Conservation (phyloP, 2,329 filamentous ascomycete species). For the Paecilomyces formosus region DNA sequence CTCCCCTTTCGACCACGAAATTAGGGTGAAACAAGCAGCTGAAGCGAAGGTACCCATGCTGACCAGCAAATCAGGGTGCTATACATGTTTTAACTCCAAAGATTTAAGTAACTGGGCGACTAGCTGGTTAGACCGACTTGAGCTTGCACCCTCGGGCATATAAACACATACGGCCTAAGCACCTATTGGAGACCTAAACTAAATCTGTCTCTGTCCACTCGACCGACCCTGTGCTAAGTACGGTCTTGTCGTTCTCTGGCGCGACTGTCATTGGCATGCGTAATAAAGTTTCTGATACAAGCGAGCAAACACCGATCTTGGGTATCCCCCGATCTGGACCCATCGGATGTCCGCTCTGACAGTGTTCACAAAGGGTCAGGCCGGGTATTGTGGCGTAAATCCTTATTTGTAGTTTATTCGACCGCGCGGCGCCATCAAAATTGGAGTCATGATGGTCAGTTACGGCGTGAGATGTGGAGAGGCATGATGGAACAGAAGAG, state of each 20-base stretch:
- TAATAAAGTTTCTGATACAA: background rate
- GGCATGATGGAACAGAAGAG: background rate
- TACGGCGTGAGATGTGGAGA: background rate
- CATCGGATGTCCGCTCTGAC: background rate
- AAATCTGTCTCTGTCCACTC: background rate
- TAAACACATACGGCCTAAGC: background rate
- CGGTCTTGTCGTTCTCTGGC: background rate
- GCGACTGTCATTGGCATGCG: background rate
- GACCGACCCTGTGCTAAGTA: background rate
- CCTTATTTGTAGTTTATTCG: background rate
- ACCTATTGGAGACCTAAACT: background rate
- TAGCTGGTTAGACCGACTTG: background rate
- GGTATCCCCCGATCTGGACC: background rate
- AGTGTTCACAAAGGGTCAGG: background rate
- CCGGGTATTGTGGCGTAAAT: background rate
- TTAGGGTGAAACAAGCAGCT: background rate
- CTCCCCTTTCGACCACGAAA: background rate
- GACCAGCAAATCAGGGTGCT: background rate
- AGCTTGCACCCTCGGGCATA: background rate
- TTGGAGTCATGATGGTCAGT: background rate
- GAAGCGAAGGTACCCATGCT: background rate
- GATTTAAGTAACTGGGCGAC: background rate
- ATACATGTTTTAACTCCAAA: background rate
- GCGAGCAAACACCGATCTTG: background rate
- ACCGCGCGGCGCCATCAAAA: background rate